A percentile compares a stretch with the other conserved stretches of the same genome.
Evolutionary conservation across 192 early-diverging fungal species (phyloP).

Genomic region (Backusella liffmaniae): DNA sequence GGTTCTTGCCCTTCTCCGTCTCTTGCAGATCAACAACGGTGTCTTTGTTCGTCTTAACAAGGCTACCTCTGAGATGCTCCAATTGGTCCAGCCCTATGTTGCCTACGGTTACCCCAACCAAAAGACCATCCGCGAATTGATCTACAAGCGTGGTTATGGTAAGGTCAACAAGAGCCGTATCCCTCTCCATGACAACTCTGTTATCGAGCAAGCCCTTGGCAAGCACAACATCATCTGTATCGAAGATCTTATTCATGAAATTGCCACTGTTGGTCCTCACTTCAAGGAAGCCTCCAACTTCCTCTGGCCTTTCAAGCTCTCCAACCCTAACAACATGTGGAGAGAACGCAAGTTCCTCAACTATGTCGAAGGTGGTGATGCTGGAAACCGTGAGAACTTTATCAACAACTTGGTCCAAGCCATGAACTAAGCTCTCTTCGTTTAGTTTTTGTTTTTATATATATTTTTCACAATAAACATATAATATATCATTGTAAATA

Average conservation of each 20-base stretch:
- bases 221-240: constrained; percentile 95
- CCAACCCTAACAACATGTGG: constrained; percentile 97
- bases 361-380: constrained; percentile 98
- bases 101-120: constrained; percentile 95
- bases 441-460: not conserved
- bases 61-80: constrained; percentile 97
- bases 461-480: not conserved
- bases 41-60: constrained; percentile 94
- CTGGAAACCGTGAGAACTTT: constrained; percentile 92
- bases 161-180: constrained; percentile 36
- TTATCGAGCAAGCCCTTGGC: constrained; percentile 92
- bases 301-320: constrained; percentile 99
- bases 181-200: constrained; percentile 93
- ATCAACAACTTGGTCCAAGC: constrained; percentile 95
- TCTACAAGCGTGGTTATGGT: constrained; percentile 55
- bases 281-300: constrained; percentile 95
- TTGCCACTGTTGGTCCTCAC: constrained; percentile 96
- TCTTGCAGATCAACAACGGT: constrained; percentile 99
- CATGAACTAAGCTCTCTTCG: constrained; percentile 76
- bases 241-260: constrained; percentile 98
- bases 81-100: constrained; percentile 95
- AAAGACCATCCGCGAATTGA: constrained; percentile 96
- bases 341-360: constrained; percentile 87
- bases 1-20: constrained; percentile 97
- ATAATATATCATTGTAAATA: constrained; percentile 8